Conservation (phyloP, 148 eudicot genomes). For the Camellia japonica region DNA sequence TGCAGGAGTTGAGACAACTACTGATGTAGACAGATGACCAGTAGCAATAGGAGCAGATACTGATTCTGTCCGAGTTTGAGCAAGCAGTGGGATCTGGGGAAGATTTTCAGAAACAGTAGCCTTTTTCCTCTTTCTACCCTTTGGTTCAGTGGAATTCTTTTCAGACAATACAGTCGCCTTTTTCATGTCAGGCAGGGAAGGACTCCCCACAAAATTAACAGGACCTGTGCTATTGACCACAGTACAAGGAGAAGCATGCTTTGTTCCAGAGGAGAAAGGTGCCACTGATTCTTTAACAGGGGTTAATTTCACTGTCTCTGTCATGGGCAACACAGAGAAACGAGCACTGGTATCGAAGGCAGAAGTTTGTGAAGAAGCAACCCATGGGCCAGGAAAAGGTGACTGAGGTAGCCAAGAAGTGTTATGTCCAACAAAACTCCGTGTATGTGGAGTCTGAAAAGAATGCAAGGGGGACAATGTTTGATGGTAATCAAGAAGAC, state of each 20-base stretch:
- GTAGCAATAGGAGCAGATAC: conserved; percentile 24
- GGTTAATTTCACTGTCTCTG: conserved; percentile 63
- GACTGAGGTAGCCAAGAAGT: conserved; percentile 70
- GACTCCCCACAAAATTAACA: conserved; percentile 30
- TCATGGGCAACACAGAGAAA: conserved; percentile 45
- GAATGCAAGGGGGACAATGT: conserved; percentile 58
- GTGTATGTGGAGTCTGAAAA: conserved; percentile 57
- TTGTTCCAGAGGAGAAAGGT: conserved; percentile 36
- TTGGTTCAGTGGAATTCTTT: conserved; percentile 47
- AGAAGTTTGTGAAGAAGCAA: conserved; percentile 57
- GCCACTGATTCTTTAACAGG: conserved; percentile 50
- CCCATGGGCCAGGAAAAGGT: conserved; percentile 64
- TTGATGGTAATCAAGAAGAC: conserved; percentile 52
- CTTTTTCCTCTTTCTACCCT: conserved; percentile 80
- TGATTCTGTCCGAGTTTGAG: conserved; percentile 33
- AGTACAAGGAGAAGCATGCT: conserved; percentile 38
- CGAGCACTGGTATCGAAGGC: conserved; percentile 44
- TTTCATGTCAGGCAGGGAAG: conserved; percentile 34
- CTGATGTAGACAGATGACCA: conserved; percentile 41
- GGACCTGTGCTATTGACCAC: conserved; percentile 32
- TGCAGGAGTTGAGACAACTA: conserved; percentile 34
- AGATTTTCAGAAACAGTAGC: conserved; percentile 24
- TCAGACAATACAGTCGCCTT: conserved; percentile 27
- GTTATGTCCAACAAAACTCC: conserved; percentile 43
- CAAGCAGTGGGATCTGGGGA: conserved; percentile 18